phyloP scores from a whole-genome alignment of 179 eudicot species.

The Carnegiea gigantea region DNA sequence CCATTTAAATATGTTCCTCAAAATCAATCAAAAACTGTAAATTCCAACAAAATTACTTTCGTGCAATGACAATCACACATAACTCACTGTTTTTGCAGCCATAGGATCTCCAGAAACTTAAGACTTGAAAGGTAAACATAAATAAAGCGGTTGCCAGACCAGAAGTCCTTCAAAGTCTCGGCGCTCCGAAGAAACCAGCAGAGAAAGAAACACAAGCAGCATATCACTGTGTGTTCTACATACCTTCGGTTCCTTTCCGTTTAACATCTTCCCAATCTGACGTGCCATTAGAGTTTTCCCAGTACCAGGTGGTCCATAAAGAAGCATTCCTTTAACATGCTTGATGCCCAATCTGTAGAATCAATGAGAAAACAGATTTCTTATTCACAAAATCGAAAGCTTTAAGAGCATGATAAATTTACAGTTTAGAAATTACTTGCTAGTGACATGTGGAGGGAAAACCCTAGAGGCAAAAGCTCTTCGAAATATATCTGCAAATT shows the following conservation, averaged over 20 bases:
- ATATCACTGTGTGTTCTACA: neutral
- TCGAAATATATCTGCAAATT: slow-evolving; percentile 95
- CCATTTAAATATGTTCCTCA: neutral
- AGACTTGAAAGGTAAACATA: neutral
- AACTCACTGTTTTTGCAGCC: neutral
- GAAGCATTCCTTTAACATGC: slow-evolving; percentile 99
- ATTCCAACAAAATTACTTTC: neutral
- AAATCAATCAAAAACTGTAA: neutral
- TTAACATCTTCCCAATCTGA: slow-evolving; percentile 94
- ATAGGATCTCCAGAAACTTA: neutral
- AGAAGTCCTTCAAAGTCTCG: neutral
- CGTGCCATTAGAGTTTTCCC: slow-evolving; percentile 99
- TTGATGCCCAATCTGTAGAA: slow-evolving; percentile 77
- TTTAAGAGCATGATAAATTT: slow-evolving; percentile 10
- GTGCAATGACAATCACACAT: neutral
- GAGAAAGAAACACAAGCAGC: neutral
- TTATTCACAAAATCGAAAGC: neutral
- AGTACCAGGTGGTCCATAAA: slow-evolving; percentile 98
- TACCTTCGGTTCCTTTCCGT: slow-evolving; percentile 97
- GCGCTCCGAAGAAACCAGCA: neutral
- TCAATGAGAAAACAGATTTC: slow-evolving; percentile 12
- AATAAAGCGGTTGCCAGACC: neutral
- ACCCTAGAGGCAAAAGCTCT: slow-evolving; percentile 99
- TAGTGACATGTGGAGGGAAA: slow-evolving; percentile 93
- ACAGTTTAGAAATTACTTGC: slow-evolving; percentile 51